These are phyloP conservation scores for Fusarium sp. DNA, from an alignment of 2,329 filamentous ascomycete species.

Conservation along the genomic window DNA sequence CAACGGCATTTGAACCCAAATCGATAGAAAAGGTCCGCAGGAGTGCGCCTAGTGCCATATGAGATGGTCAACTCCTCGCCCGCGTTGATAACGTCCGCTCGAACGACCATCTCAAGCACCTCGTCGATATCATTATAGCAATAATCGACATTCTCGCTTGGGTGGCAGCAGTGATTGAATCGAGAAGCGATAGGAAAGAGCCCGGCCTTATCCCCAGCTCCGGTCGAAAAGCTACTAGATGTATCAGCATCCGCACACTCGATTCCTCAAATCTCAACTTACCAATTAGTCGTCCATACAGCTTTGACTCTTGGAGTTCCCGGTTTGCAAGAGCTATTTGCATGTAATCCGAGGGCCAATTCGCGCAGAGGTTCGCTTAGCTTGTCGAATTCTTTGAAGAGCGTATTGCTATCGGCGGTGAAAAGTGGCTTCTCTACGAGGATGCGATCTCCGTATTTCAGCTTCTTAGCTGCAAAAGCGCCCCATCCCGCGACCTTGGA, in stretches of 20 bases:
- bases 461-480: slow-evolving; percentile 60
- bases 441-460: slow-evolving; percentile 59
- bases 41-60: slow-evolving; percentile 59
- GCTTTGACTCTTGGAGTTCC: slow-evolving; percentile 53
- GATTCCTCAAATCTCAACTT: slow-evolving; percentile 43
- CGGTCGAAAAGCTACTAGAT: slow-evolving; percentile 50
- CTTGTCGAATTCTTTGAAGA: slow-evolving; percentile 56
- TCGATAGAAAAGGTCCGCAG: slow-evolving; percentile 57
- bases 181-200: slow-evolving; percentile 67
- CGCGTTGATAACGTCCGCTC: slow-evolving; percentile 53
- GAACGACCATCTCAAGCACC: slow-evolving; percentile 61
- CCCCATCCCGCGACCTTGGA: slow-evolving; percentile 64
- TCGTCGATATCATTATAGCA: slow-evolving; percentile 54
- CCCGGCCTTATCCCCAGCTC: slow-evolving; percentile 51
- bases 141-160: slow-evolving; percentile 62
- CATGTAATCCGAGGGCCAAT: slow-evolving; percentile 58
- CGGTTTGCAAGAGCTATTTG: slow-evolving; percentile 50
- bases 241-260: not conserved
- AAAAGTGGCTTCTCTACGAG: slow-evolving; percentile 64
- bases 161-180: slow-evolving; percentile 72
- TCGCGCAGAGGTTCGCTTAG: slow-evolving; percentile 53
- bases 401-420: slow-evolving; percentile 43
- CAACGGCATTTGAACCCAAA: slow-evolving; percentile 71
- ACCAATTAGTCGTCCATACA: slow-evolving; percentile 65
- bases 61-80: slow-evolving; percentile 68